Percentiles rank a stretch among this genome's conserved stretches.
phyloP scores from a whole-genome alignment of 2,329 filamentous ascomycete genomes.

The Neoarthrinium moseri region DNA sequence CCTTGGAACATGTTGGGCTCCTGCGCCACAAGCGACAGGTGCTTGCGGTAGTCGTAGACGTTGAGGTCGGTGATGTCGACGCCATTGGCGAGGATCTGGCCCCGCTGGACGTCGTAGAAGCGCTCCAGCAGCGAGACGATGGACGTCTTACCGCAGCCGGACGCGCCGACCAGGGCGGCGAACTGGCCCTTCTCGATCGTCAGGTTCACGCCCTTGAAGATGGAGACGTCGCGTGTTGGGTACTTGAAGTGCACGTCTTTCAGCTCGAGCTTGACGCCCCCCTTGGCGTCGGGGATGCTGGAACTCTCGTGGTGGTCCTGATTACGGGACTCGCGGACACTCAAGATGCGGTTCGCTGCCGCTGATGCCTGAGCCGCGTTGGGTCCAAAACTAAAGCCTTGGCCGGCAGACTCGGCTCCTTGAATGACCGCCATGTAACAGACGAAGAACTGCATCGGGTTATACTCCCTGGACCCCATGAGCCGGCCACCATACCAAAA shows the following conservation, averaged over 20 bases:
- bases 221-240: conserved; percentile 53
- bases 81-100: conserved; percentile 64
- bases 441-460: conserved; percentile 47
- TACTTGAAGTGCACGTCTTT: conserved; percentile 59
- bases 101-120: conserved; percentile 68
- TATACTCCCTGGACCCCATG: conserved; percentile 49
- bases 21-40: conserved; percentile 71
- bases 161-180: conserved; percentile 67
- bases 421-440: conserved; percentile 67
- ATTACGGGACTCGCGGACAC: conserved; percentile 44
- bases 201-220: conserved; percentile 62
- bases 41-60: conserved; percentile 59
- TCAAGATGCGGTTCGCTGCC: conserved; percentile 59
- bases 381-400: conserved; percentile 66
- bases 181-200: conserved; percentile 68
- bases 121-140: conserved; percentile 65
- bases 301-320: conserved; percentile 30
- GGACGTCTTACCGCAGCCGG: conserved; percentile 71
- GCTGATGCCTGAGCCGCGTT: conserved; percentile 60
- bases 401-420: conserved; percentile 65
- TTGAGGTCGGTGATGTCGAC: conserved; percentile 58
- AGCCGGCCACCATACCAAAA: conserved; percentile 68
- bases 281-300: conserved; percentile 42
- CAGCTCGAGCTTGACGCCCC: conserved; percentile 56
- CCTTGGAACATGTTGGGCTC: conserved; percentile 72